Base-by-base conservation (phyloP, 306 rosid genomes). In the Albizia julibrissin region DNA sequence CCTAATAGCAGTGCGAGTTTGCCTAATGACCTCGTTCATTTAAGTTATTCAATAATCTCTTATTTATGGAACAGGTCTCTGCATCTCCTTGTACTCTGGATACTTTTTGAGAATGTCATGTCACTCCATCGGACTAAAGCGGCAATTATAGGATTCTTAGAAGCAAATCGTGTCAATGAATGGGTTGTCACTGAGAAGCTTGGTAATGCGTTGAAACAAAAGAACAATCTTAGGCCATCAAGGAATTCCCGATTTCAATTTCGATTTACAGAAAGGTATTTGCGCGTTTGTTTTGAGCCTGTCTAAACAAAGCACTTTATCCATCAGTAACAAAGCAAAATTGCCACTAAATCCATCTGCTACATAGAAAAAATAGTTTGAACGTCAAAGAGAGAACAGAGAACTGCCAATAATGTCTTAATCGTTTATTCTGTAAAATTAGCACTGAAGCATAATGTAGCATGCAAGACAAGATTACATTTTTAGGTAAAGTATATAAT, bases 101-200 rank as follows among this genome's bases (percentile, higher is more conserved):
- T 90, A 79, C 88, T 88, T 85, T 90, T 90, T 18, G 90, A 88
- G 89, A 90, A 88, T 77, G 90, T 90, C 73, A 90, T 82, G 88
- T 88, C 91, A 37, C 88, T 85, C 74, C 89, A 88, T 87, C 89
- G 85, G 11, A 88, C 94, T 39, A 88, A 88, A 84, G 92, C 93
- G 58, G 74, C 87, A 77, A 83, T 90, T 76, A 88, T 82, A 56
- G 89, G 86, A 82, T 89, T 85, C 66, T 74, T 90, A 73, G 89
- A 87, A 81, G 87, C 89, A n/a, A 87, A 85, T 68, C 74, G 89
- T 78, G 94, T 81, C 77, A 87, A 90, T 68, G 91, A 88, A 87
- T 86, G 91, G 91, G 84, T 85, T 81, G 89, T 85, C 80, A 88
- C 94, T 9, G 89, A 90, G 87, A 90, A 88, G 80, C 92, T 85